Percentiles rank a stretch among this genome's conserved stretches.
Conservation (phyloP, 257 asterid genomes). For the Verbena officinalis region DNA sequence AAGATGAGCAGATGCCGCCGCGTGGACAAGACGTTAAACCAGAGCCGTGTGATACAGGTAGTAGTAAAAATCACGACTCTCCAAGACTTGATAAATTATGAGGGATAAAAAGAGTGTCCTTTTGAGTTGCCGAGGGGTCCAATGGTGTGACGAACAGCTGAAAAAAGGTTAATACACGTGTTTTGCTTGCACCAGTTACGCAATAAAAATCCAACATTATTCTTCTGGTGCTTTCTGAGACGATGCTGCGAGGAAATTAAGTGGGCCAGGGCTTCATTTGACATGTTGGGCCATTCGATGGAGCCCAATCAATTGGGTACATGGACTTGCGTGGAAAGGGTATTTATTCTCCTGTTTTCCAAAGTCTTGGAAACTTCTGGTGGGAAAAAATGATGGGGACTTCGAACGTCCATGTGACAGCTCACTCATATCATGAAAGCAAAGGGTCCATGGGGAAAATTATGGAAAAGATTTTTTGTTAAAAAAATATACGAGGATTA, state of each 20-base stretch:
- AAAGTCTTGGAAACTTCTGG: too few species aligned
- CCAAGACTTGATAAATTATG: constrained; percentile 1
- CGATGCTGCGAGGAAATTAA: neutral
- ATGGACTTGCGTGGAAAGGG: neutral
- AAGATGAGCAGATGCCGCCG: constrained; percentile 26
- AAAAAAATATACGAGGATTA: too few species aligned
- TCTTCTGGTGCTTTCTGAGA: constrained; percentile 13
- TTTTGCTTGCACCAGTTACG: neutral
- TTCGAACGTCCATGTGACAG: too few species aligned
- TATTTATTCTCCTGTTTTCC: too few species aligned
- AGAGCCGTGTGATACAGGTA: constrained; percentile 51
- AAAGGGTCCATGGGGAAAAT: too few species aligned
- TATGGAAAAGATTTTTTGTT: too few species aligned
- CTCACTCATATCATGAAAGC: too few species aligned
- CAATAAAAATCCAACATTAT: neutral
- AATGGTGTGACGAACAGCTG: neutral
- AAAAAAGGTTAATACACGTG: constrained; percentile 27
- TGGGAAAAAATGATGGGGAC: too few species aligned
- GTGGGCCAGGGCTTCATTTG: constrained; percentile 18
- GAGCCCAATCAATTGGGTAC: neutral
- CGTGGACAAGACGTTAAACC: constrained; percentile 41
- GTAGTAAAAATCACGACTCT: constrained; percentile 31
- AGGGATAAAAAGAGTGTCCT: neutral
- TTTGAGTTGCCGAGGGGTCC: neutral
- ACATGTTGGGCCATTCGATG: neutral